Evolutionary conservation across 1,284 basidiomycete genomes (phyloP).

Genomic region (Ganoderma boninense): DNA sequence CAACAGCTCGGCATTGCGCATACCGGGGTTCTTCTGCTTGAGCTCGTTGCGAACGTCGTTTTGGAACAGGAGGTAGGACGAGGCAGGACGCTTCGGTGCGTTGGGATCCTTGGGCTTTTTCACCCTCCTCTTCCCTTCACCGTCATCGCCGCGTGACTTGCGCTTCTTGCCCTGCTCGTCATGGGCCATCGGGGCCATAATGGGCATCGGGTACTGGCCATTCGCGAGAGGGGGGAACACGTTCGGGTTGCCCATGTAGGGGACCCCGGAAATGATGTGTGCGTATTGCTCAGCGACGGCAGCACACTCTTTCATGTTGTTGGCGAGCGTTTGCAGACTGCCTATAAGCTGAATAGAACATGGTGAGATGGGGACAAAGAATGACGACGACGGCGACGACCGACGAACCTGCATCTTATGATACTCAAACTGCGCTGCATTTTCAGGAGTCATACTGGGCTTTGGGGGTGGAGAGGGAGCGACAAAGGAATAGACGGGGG

Average conservation of each 20-base stretch:
- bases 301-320: slow-evolving; percentile 66
- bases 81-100: slow-evolving; percentile 93
- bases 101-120: slow-evolving; percentile 88
- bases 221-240: slow-evolving; percentile 28
- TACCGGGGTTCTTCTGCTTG: slow-evolving; percentile 68
- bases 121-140: slow-evolving; percentile 53
- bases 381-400: slow-evolving; percentile 13
- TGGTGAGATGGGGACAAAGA: slow-evolving; percentile 14
- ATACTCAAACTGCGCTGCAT: slow-evolving; percentile 52
- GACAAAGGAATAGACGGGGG: slow-evolving; percentile 5
- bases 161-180: slow-evolving; percentile 52
- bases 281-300: slow-evolving; percentile 61
- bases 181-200: slow-evolving; percentile 35
- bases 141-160: slow-evolving; percentile 53
- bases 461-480: slow-evolving; percentile 15
- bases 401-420: slow-evolving; percentile 56
- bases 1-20: slow-evolving; percentile 80
- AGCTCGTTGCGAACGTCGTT: slow-evolving; percentile 86
- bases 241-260: slow-evolving; percentile 30
- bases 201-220: slow-evolving; percentile 36
- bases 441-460: slow-evolving; percentile 50
- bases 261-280: slow-evolving; percentile 37
- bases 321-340: slow-evolving; percentile 61
- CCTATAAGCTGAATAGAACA: slow-evolving; percentile 53
- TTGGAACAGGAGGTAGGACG: slow-evolving; percentile 96